Conservation (phyloP, 2,329 filamentous ascomycete genomes). For the Pezicula carpinea region DNA sequence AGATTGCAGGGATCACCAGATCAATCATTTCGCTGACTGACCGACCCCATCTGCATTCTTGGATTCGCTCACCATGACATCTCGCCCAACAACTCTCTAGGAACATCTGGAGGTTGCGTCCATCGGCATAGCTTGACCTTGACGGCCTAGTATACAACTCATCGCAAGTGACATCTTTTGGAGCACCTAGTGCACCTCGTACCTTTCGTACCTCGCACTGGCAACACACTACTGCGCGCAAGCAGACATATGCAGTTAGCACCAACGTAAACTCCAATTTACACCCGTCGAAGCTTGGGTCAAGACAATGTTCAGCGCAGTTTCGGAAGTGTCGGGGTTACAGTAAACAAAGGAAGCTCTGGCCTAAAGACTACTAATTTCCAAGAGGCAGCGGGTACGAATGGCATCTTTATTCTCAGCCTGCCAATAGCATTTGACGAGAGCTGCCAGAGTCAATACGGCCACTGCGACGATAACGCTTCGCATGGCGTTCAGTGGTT, state of each 20-base stretch:
- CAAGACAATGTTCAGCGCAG: background rate
- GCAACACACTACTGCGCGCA: background rate
- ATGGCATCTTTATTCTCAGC: background rate
- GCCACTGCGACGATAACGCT: conserved; percentile 1
- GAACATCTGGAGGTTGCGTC: too few relatives aligned
- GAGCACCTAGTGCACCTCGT: too few relatives aligned
- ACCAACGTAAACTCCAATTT: background rate
- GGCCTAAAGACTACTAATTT: background rate
- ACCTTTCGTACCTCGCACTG: background rate
- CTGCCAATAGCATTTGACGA: background rate
- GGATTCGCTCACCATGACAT: too few relatives aligned
- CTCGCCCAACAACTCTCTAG: too few relatives aligned
- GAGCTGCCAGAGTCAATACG: background rate
- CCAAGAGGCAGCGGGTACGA: background rate
- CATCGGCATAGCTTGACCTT: too few relatives aligned
- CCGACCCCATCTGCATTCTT: too few relatives aligned
- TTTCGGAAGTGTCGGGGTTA: background rate
- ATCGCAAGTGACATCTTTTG: too few relatives aligned
- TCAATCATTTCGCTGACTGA: background rate
- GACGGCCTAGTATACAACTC: too few relatives aligned
- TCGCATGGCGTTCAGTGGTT: conserved; percentile 18
- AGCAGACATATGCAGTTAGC: background rate
- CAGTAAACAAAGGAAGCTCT: background rate
- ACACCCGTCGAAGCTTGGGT: too few relatives aligned
- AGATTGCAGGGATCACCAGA: background rate